These are phyloP conservation scores for Aspergillus aculeatus DNA, from an alignment of 2,329 filamentous ascomycete genomes.

Conservation along the genomic window DNA sequence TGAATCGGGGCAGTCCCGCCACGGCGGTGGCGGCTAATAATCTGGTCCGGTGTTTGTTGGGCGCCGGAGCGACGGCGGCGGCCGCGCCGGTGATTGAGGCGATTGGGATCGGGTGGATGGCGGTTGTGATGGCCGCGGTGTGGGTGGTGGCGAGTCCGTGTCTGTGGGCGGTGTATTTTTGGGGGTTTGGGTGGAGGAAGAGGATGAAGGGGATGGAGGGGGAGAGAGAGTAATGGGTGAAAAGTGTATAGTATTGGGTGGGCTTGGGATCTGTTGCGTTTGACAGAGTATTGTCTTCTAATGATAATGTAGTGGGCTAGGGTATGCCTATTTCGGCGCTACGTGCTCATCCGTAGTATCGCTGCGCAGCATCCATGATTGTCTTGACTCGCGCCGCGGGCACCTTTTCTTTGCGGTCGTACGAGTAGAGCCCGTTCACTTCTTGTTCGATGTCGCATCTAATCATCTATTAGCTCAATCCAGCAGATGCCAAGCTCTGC, in stretches of 20 bases:
- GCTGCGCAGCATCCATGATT: slow-evolving; percentile 56
- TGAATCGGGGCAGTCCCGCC: slow-evolving; percentile 24
- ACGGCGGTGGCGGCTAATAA: slow-evolving; percentile 26
- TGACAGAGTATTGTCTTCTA: no score
- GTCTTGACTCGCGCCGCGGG: slow-evolving; percentile 56
- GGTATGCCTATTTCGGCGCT: neutral
- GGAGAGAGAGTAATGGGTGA: no score
- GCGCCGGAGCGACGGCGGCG: slow-evolving; percentile 23
- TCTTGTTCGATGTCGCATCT: slow-evolving; percentile 64
- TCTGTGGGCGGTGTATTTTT: slow-evolving; percentile 20
- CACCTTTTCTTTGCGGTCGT: slow-evolving; percentile 61
- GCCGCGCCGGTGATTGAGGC: slow-evolving; percentile 21
- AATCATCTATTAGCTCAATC: neutral
- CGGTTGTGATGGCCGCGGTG: slow-evolving; percentile 20
- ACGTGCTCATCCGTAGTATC: slow-evolving; percentile 44
- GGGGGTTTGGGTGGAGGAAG: slow-evolving; percentile 20
- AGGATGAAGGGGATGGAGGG: neutral
- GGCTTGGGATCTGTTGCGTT: no score
- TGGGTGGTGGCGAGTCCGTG: slow-evolving; percentile 23
- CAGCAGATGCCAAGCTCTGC: no score
- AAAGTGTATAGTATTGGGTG: no score
- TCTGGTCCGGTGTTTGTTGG: slow-evolving; percentile 24
- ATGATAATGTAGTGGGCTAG: no score
- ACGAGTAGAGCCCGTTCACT: slow-evolving; percentile 65
- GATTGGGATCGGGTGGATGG: slow-evolving; percentile 29